These are phyloP conservation scores for Sicyos baderoa DNA, from an alignment of 306 rosid species.

Conservation along the genomic window DNA sequence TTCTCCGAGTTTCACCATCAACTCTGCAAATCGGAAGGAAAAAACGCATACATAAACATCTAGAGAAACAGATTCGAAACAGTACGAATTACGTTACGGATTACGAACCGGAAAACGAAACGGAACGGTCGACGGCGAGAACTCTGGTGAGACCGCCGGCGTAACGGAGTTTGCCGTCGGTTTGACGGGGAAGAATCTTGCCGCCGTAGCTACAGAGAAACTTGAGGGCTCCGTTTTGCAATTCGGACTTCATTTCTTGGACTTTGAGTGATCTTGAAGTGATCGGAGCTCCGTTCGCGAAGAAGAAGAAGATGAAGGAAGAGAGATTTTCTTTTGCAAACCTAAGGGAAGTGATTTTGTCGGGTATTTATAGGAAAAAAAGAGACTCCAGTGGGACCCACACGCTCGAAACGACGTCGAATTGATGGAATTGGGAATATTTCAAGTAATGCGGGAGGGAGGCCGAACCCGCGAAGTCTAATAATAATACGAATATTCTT, in stretches of 20 bases:
- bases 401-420: too few species aligned
- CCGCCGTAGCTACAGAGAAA: conserved; percentile 88
- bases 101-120: conserved; percentile 55
- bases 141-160: conserved; percentile 78
- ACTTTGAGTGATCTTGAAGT: background rate
- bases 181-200: conserved; percentile 59
- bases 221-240: conserved; percentile 29
- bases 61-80: background rate
- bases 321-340: conserved; percentile 25
- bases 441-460: background rate
- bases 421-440: background rate
- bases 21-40: conserved; percentile 31
- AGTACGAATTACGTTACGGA: too few species aligned
- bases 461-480: conserved; percentile 26
- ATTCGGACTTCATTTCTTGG: conserved; percentile 6
- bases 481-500: background rate
- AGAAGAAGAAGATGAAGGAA: background rate
- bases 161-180: conserved; percentile 73
- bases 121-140: conserved; percentile 46
- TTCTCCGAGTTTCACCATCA: conserved; percentile 56
- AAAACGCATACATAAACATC: background rate
- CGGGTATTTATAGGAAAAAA: conserved; percentile 33
- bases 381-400: conserved; percentile 23
- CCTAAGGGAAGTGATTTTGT: conserved; percentile 25
- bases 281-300: background rate